phyloP scores from a whole-genome alignment of 371 early-diverging fungal species.

The Mortierella sp. region DNA sequence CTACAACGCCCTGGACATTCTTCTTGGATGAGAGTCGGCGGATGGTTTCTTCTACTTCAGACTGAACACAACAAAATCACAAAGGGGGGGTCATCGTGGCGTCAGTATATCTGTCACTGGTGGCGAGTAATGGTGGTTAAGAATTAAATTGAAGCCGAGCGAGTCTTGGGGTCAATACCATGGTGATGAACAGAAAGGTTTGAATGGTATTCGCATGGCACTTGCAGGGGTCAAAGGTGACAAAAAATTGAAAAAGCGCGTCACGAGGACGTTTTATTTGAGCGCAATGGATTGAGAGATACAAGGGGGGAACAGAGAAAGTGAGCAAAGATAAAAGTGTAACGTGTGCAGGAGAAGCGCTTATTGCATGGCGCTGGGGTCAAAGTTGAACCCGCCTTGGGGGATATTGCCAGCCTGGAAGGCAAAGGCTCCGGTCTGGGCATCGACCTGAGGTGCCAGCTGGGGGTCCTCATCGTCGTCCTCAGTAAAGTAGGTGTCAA shows the following conservation, averaged over 20 bases:
- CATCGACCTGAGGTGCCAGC: conserved; percentile 77
- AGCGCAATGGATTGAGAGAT: background rate
- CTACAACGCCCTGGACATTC: conserved; percentile 85
- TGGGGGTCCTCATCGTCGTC: conserved; percentile 86
- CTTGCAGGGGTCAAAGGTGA: background rate
- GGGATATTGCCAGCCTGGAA: conserved; percentile 77
- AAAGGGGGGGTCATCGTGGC: background rate
- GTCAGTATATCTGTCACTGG: background rate
- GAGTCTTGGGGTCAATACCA: background rate
- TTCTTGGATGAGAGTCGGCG: conserved; percentile 88
- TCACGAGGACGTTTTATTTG: conserved; percentile 9
- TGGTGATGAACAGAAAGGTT: conserved; percentile 6
- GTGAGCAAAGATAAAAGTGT: conserved; percentile 10
- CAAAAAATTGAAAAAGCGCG: background rate
- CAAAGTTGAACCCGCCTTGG: conserved; percentile 82
- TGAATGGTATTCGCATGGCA: background rate
- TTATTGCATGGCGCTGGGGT: conserved; percentile 50
- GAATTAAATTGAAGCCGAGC: background rate
- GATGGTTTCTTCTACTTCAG: conserved; percentile 94
- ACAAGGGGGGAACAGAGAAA: background rate
- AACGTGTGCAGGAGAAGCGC: background rate
- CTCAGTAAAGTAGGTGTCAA: conserved; percentile 94
- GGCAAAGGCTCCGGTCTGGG: conserved; percentile 75
- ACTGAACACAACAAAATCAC: conserved; percentile 40
- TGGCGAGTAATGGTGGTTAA: background rate